Conservation (phyloP, 805 yeast species). For the Saccharomycopsis javanensis region DNA sequence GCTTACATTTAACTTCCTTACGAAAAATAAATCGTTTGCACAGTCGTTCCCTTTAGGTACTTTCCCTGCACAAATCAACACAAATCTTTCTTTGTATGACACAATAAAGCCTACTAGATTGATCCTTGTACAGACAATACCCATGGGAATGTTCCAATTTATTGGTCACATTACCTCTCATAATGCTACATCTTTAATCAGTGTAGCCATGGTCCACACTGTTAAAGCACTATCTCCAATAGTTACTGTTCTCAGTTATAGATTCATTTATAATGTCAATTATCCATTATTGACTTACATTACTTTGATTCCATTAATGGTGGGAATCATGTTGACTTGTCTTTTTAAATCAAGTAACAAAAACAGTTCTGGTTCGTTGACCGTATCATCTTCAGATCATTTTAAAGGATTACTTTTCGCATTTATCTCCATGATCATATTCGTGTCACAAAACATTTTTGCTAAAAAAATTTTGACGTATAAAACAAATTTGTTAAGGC, state of each 20-base stretch:
- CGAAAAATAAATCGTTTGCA: constrained; percentile 26
- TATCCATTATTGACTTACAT: constrained; percentile 62
- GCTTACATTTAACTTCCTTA: constrained; percentile 32
- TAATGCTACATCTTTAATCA: constrained; percentile 83
- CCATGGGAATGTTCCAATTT: constrained; percentile 93
- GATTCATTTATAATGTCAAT: constrained; percentile 44
- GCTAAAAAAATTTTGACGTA: constrained; percentile 64
- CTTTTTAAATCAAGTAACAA: constrained; percentile 30
- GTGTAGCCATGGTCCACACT: constrained; percentile 92
- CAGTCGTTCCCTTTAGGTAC: constrained; percentile 28
- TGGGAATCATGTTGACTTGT: constrained; percentile 81
- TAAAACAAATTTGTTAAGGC: constrained; percentile 24
- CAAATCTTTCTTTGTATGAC: constrained; percentile 26
- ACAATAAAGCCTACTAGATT: constrained; percentile 46
- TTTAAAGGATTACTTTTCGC: constrained; percentile 31
- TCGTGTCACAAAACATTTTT: constrained; percentile 70
- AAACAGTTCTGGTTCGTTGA: background rate
- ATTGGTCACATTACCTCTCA: constrained; percentile 87
- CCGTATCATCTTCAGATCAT: constrained; percentile 5
- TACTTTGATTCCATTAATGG: constrained; percentile 67
- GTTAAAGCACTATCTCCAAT: constrained; percentile 88
- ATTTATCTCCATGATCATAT: constrained; percentile 41
- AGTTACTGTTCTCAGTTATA: constrained; percentile 73
- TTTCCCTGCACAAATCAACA: constrained; percentile 26
- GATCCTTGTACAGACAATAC: constrained; percentile 60